Evolutionary conservation across 1,139 yeast species (phyloP).

Genomic region (Protomyces arabidopsidicola): DNA sequence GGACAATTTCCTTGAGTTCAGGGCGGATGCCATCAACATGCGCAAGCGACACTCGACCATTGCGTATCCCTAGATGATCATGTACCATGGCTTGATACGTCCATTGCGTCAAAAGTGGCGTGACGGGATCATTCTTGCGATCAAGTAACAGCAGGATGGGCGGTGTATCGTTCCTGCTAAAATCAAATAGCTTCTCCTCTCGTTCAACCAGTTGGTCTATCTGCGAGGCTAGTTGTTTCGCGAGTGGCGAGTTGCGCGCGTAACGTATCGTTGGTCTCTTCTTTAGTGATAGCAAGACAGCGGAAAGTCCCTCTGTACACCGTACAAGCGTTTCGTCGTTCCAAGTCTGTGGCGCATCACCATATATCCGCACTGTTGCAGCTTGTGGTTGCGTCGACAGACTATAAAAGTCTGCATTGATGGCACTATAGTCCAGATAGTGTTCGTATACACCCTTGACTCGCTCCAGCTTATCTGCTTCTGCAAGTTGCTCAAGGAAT

Average conservation of each 20-base stretch:
- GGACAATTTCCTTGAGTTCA: slow-evolving; percentile 54
- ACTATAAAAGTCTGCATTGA: slow-evolving; percentile 64
- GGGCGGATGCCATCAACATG: slow-evolving; percentile 39
- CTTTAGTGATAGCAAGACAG: slow-evolving; percentile 68
- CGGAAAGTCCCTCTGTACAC: slow-evolving; percentile 51
- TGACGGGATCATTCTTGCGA: slow-evolving; percentile 81
- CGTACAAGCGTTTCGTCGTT: slow-evolving; percentile 49
- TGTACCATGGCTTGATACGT: slow-evolving; percentile 97
- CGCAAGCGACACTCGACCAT: slow-evolving; percentile 71
- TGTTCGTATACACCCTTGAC: slow-evolving; percentile 72
- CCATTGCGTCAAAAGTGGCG: slow-evolving; percentile 93
- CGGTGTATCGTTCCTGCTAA: slow-evolving; percentile 55
- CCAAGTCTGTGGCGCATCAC: slow-evolving; percentile 45
- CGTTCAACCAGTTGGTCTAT: slow-evolving; percentile 39
- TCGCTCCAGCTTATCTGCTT: slow-evolving; percentile 79
- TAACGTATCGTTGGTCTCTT: slow-evolving; percentile 72
- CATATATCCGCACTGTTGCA: slow-evolving; percentile 36
- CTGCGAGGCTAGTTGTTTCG: slow-evolving; percentile 54
- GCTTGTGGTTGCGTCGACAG: slow-evolving; percentile 37
- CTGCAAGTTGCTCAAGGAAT: slow-evolving; percentile 80
- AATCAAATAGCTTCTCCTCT: slow-evolving; percentile 59
- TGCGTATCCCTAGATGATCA: slow-evolving; percentile 74
- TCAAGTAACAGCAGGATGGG: slow-evolving; percentile 77
- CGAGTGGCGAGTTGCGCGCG: slow-evolving; percentile 61
- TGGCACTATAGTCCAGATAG: slow-evolving; percentile 73